Base-by-base conservation (phyloP, 495 filamentous ascomycete genomes). In the Podospora appendiculata region DNA sequence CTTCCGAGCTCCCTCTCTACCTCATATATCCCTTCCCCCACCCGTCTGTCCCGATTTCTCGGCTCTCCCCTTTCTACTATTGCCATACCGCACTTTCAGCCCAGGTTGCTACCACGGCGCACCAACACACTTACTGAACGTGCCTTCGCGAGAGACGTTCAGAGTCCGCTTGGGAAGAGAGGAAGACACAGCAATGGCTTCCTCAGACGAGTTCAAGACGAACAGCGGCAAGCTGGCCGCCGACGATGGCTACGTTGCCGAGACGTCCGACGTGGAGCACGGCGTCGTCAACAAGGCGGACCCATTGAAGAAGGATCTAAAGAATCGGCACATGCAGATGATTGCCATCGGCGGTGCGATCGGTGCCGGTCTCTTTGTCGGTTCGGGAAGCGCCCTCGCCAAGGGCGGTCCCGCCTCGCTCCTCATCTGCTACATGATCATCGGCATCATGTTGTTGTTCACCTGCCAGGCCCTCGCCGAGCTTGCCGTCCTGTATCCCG, bases 341-440 rank as follows among this genome's bases (percentile, higher is more conserved):
- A 86, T 88, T 65, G 85, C 85, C 46, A 84, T 89, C 57, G 84
- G 75, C 50, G 78, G 77, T 51, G 68, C 78, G 8, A 79, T 82
- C 51, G 78, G 79, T 48, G 76, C 79, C 54, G 79, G 79, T 70
- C 72, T 81, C 17, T 81, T 82, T 61, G 72, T 83, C 59, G 70
- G 77, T 52, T 74, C 76, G 41, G 79, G 78, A 13, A 51, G 53
- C 38, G 78, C 75, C 41, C 66, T 82, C 38, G 51, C 63, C 40
- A 61, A 55, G 17, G 80, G 81, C 53, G 82, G 81, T 12, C 79
- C 82, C 6, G 80, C 70, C 13, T 66, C 75, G 19, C 62, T 85
- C 44, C 67, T 88, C 32, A 76, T 85, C 41, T 78, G 77, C 32
- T 77, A 74, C 59, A 50, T 68, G 16, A 66, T 79, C 45, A 62